Percentiles rank a stretch among this genome's conserved stretches.
phyloP scores from a whole-genome alignment of 2,329 filamentous ascomycete genomes.

The Aureobasidium sp. region DNA sequence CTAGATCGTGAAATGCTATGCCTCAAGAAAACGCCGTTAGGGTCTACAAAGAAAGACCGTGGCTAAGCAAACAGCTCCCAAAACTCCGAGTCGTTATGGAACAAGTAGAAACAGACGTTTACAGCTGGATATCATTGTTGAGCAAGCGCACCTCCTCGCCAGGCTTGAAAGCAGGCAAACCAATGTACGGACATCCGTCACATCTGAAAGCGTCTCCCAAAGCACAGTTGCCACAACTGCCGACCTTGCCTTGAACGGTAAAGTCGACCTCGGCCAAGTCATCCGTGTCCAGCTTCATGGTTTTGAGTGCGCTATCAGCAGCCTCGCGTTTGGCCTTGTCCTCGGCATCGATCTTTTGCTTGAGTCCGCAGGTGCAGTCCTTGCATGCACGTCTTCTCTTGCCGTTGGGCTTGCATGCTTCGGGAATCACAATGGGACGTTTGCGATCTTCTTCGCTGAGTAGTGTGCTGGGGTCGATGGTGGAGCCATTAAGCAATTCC shows the following conservation, averaged over 20 bases:
- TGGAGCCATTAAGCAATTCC: constrained; percentile 58
- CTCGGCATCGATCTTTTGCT: constrained; percentile 77
- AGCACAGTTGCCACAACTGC: constrained; percentile 89
- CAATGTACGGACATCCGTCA: constrained; percentile 73
- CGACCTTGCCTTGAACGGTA: constrained; percentile 93
- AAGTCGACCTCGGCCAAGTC: constrained; percentile 92
- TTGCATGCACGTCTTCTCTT: constrained; percentile 93
- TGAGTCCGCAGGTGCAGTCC: constrained; percentile 92
- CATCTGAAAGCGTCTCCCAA: constrained; percentile 73
- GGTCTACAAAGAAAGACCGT: neutral
- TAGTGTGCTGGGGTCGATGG: constrained; percentile 86
- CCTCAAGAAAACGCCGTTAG: neutral
- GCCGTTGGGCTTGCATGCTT: constrained; percentile 80
- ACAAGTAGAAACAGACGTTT: constrained; percentile 18
- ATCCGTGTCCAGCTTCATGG: constrained; percentile 64
- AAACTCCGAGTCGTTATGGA: neutral
- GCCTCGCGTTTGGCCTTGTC: constrained; percentile 61
- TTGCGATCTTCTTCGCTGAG: constrained; percentile 79
- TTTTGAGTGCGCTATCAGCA: constrained; percentile 58
- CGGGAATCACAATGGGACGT: constrained; percentile 68
- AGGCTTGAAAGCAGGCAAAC: constrained; percentile 91
- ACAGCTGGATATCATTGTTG: constrained; percentile 81
- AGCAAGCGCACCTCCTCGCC: constrained; percentile 87
- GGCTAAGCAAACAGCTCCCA: neutral
- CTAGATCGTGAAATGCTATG: neutral